Evolutionary conservation across 164 flowering plant species (phyloP).

Genomic region (Platanus orientalis): DNA sequence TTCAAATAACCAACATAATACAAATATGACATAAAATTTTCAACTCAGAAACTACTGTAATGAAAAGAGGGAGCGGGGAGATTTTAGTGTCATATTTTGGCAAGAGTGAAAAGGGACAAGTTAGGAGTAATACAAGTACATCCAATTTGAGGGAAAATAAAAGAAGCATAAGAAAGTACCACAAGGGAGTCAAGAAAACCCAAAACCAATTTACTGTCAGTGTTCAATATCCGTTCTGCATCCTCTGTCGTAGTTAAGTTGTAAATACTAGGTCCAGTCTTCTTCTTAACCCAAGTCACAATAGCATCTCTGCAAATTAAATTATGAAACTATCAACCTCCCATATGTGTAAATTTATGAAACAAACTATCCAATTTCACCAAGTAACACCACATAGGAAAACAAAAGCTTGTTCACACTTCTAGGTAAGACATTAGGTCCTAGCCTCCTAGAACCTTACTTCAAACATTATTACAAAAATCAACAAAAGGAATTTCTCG

Average conservation of each 20-base stretch:
- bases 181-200: constrained; percentile 79
- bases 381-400: background rate
- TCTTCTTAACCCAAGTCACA: constrained; percentile 92
- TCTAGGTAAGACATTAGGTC: no score
- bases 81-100: no score
- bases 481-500: no score
- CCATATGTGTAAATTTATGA: background rate
- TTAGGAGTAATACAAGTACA: no score
- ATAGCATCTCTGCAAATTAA: constrained; percentile 59
- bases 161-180: constrained; percentile 40
- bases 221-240: constrained; percentile 61
- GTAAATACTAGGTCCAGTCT: constrained; percentile 71
- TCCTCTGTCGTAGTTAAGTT: constrained; percentile 69
- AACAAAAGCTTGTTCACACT: background rate
- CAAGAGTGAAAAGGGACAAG: no score
- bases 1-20: no score
- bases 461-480: no score
- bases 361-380: background rate
- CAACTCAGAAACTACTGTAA: no score
- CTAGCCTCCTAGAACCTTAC: no score
- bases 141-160: background rate
- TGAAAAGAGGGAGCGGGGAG: no score
- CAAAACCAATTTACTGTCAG: constrained; percentile 63
- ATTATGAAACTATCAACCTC: constrained; percentile 8
- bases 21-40: no score